Conservation (phyloP, 805 yeast species). For the Ogataea ramenticola region DNA sequence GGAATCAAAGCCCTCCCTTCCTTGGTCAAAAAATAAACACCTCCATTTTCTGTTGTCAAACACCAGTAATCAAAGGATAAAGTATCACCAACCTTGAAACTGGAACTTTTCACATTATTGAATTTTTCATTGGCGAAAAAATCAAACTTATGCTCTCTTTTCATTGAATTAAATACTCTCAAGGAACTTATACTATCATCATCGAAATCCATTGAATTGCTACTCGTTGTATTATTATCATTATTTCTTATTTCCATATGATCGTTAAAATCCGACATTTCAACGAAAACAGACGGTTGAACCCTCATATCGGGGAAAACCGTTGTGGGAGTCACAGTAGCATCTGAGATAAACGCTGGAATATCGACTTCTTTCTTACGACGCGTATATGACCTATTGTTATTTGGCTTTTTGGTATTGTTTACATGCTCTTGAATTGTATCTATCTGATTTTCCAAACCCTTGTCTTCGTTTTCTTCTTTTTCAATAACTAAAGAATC, state of each 20-base stretch:
- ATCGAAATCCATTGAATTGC: conserved; percentile 17
- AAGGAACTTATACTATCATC: conserved; percentile 12
- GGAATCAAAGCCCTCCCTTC: conserved; percentile 42
- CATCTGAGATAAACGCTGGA: conserved; percentile 20
- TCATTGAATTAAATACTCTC: conserved; percentile 29
- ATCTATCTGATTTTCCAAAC: conserved; percentile 41
- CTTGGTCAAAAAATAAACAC: conserved; percentile 37
- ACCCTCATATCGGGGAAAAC: conserved; percentile 21
- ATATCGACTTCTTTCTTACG: conserved; percentile 27
- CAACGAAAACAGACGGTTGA: conserved; percentile 24
- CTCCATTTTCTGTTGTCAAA: conserved; percentile 52
- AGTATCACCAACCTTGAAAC: conserved; percentile 31
- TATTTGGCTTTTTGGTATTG: conserved; percentile 24
- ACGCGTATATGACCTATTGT: conserved; percentile 24
- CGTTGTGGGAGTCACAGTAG: conserved; percentile 18
- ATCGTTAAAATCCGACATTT: conserved; percentile 2
- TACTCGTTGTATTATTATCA: conserved; percentile 23
- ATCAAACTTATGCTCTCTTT: conserved; percentile 31
- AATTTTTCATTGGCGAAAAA: conserved; percentile 33
- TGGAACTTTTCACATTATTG: conserved; percentile 25
- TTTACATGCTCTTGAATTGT: conserved; percentile 12
- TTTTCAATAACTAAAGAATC: conserved; percentile 27
- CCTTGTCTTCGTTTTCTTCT: conserved; percentile 31
- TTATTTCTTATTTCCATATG: conserved; percentile 16
- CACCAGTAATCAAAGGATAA: conserved; percentile 37